Evolutionary conservation across 495 filamentous ascomycete species (phyloP).

Genomic region (Tuber calosporum): DNA sequence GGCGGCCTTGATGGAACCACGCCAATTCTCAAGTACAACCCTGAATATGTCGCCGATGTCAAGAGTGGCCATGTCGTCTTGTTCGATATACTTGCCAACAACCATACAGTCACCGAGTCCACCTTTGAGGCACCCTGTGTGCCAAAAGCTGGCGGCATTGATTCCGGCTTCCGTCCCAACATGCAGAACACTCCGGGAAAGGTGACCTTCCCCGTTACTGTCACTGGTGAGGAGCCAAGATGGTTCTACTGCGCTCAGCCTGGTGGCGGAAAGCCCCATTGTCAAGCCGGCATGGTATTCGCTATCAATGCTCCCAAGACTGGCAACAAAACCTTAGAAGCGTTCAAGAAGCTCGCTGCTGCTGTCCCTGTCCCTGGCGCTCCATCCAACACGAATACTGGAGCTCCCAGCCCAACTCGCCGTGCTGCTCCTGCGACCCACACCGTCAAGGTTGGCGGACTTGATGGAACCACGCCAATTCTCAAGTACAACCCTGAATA

Average conservation of each 20-base stretch:
- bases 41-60: conserved; percentile 49
- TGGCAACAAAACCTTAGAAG: conserved; percentile 23
- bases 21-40: conserved; percentile 51
- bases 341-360: conserved; percentile 14
- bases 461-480: conserved; percentile 19
- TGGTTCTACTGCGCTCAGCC: conserved; percentile 55
- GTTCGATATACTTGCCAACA: conserved; percentile 59
- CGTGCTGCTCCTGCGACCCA: conserved; percentile 14
- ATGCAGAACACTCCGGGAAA: conserved; percentile 36
- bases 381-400: background rate
- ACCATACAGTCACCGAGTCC: conserved; percentile 66
- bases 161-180: conserved; percentile 47
- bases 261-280: conserved; percentile 42
- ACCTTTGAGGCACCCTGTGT: conserved; percentile 58
- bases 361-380: background rate
- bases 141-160: conserved; percentile 50
- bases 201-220: conserved; percentile 45
- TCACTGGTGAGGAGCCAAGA: conserved; percentile 50
- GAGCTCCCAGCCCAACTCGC: background rate
- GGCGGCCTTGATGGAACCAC: conserved; percentile 47
- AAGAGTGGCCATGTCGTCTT: conserved; percentile 57
- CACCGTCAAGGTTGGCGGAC: conserved; percentile 50
- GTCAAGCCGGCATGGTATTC: conserved; percentile 41
- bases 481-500: conserved; percentile 53
- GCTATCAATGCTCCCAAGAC: conserved; percentile 17